These are phyloP conservation scores for Microbotryum intermedium DNA, from an alignment of 1,284 basidiomycete genomes.

Conservation along the genomic window DNA sequence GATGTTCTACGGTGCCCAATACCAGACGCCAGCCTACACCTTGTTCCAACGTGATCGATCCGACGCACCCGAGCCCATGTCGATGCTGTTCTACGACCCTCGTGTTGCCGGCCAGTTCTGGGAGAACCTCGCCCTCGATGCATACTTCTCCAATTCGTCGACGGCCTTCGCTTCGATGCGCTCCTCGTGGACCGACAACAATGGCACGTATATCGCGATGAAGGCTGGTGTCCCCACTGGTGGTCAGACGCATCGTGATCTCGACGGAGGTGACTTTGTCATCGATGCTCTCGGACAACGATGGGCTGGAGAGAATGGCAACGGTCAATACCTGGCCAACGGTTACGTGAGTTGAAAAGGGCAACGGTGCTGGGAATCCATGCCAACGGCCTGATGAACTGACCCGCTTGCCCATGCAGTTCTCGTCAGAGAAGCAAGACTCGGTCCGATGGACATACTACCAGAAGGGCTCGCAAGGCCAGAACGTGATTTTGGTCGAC, in stretches of 20 bases:
- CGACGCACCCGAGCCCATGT: conserved; percentile 76
- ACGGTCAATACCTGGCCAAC: conserved; percentile 62
- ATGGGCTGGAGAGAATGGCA: conserved; percentile 91
- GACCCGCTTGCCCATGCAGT: conserved; percentile 19
- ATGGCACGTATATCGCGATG: conserved; percentile 73
- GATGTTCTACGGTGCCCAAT: conserved; percentile 60
- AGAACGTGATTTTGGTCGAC: conserved; percentile 82
- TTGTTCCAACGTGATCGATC: conserved; percentile 84
- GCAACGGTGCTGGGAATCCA: not conserved
- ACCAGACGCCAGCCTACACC: conserved; percentile 55
- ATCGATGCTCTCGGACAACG: conserved; percentile 86
- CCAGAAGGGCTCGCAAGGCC: conserved; percentile 92
- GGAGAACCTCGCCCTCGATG: conserved; percentile 72
- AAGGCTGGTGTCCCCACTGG: conserved; percentile 69
- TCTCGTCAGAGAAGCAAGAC: conserved; percentile 45
- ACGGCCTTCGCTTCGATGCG: conserved; percentile 85
- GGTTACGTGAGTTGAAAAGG: conserved; percentile 28
- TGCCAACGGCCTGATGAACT: not conserved
- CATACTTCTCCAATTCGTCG: conserved; percentile 58
- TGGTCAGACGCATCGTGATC: conserved; percentile 28
- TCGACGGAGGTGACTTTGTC: conserved; percentile 60
- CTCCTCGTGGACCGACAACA: conserved; percentile 79
- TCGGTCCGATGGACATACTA: conserved; percentile 79
- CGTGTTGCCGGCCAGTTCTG: conserved; percentile 75
- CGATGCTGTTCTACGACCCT: conserved; percentile 96